Base-by-base conservation (phyloP, 1,139 yeast species). In the Geotrichum bryndzae region DNA sequence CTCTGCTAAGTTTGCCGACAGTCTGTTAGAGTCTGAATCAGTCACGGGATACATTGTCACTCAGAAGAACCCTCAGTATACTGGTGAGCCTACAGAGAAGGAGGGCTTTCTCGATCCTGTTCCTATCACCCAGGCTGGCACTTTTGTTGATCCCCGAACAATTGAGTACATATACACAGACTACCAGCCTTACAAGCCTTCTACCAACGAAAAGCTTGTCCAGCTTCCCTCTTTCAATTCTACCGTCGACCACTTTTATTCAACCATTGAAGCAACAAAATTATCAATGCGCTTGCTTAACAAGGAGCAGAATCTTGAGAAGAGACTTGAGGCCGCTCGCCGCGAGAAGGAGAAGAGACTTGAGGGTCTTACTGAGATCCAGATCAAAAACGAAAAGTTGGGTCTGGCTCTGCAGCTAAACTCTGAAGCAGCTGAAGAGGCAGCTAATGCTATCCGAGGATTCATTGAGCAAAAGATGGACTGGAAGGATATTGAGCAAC, bases 401-500 rank as follows among this genome's bases (percentile, higher is more conserved):
- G 98, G 97, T 15, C 86, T 85, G 66, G 79, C 89, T 5, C 84
- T 94, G 51, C 88, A 89, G 64, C 77, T 80, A 51, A 81, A 88
- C 71, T 87, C 95, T 2, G 85, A 84, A 41, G 71, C 84, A 48
- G 92, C 92, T 2, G 94, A 88, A 61, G 83, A 84, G 31, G 91
- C 96, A 56, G 86, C 84, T 63, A 76, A 73, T 15, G 87, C 90
- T 11, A 87, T 94, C 8, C 87, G 85, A 63, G 78, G 78, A 0
- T 76, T 90, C 61, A 67, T 92, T 5, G 85, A 87, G 59, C 96
- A 90, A 71, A 95, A 90, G 66, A 90, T 90, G 92, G 98, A 94
- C 72, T 94, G 99, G 99, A 82, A 84, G 45, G 88, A 90, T 66
- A 91, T 92, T 64, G 97, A 88, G 71, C 85, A 87, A 66, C 77